Evolutionary conservation across 345 rosid genomes (phyloP), one percentile per base, ranked within the genome.

Genomic region (Eucalyptus camaldulensis): DNA sequence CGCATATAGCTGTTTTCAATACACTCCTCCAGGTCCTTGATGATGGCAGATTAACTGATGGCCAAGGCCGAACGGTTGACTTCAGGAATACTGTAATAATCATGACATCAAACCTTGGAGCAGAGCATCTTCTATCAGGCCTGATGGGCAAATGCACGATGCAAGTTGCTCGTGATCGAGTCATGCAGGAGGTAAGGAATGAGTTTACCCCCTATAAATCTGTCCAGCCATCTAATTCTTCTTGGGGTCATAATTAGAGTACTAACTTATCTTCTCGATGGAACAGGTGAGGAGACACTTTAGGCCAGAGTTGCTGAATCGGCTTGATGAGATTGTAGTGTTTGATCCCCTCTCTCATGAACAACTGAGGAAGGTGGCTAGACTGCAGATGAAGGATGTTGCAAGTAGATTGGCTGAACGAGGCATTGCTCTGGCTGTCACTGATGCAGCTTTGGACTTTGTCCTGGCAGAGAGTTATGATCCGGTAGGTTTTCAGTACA

Each of bases 91-190:
- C 98, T 0, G 97, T 97, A 37, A 96, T 97, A 24, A 95, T 97
- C 86, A 95, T 97, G 99, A 97, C 99, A 1, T 97, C 99, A 2
- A 97, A 97, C 92, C 97, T 97, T 25, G 99, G 99, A 10, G 98
- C 98, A 0, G 99, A 97, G 85, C 97, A 96, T 76, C 95, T 97
- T 29, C 92, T 97, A 3, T 91, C 97, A 8, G 98, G 99, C 6
- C 86, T 97, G 14, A 92, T 88, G 4, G 99, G 99, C 49, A 95
- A 97, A 87, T 93, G 93, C 60, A 4, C 99, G 4, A 96, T 97
- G 95, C 94, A 97, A 89, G 98, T 90, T 85, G 99, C 99, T 43
- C 94, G 96, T 1, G 98, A 96, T 13, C 90, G 93, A 43, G 99
- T 97, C 31, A 92, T 96, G 97, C 96, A 93, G 88, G 99, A 96